Conservation (phyloP, 169 alveolate species). For the Theileria parva region DNA sequence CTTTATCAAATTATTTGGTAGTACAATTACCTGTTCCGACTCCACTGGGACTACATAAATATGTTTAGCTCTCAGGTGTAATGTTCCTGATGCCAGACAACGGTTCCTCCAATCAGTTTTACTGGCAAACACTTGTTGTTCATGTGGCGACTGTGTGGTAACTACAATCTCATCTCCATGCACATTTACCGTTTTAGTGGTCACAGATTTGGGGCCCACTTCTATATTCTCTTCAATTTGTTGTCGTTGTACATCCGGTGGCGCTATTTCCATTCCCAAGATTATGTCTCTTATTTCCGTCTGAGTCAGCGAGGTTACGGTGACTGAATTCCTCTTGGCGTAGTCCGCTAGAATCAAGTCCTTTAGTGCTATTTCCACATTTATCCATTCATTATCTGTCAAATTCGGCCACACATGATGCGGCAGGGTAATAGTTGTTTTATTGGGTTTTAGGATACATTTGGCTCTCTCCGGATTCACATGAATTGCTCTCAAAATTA, state of each 20-base stretch:
- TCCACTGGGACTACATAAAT: conserved; percentile 87
- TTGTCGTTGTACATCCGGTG: conserved; percentile 94
- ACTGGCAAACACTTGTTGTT: conserved; percentile 93
- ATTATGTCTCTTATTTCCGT: conserved; percentile 99
- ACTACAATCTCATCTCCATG: conserved; percentile 97
- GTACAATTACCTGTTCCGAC: conserved; percentile 88
- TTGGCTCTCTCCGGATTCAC: conserved; percentile 98
- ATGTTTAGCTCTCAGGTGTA: conserved; percentile 95
- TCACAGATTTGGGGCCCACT: conserved; percentile 79
- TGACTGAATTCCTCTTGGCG: conserved; percentile 98
- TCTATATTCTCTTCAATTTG: conserved; percentile 90
- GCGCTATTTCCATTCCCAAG: conserved; percentile 99
- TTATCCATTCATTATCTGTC: conserved; percentile 99
- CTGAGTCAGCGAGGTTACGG: conserved; percentile 97
- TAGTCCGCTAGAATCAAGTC: conserved; percentile 98
- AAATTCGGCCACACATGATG: conserved; percentile 99
- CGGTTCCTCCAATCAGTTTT: conserved; percentile 99
- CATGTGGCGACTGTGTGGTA: conserved; percentile 97
- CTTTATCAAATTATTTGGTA: conserved; percentile 97
- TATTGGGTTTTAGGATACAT: conserved; percentile 95
- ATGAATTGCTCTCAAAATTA: conserved; percentile 97
- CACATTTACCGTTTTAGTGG: conserved; percentile 94
- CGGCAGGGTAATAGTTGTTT: conserved; percentile 95
- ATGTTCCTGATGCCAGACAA: conserved; percentile 96
- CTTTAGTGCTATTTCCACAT: conserved; percentile 97